phyloP scores from a whole-genome alignment of 2,329 filamentous ascomycete genomes.

The Sarocladiaceae sp. region DNA sequence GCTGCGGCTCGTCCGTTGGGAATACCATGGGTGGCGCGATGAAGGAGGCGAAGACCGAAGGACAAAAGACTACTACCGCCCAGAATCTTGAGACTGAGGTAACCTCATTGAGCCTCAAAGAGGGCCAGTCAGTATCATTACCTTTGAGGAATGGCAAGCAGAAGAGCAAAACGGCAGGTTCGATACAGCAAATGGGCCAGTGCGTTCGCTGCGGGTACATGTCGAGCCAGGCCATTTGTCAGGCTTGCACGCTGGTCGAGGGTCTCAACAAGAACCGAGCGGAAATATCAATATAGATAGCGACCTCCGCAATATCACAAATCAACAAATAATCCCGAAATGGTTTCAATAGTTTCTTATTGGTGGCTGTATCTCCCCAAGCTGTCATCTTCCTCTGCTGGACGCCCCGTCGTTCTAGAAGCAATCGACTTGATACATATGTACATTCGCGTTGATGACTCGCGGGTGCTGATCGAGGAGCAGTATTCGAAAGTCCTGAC shows the following conservation, averaged over 20 bases:
- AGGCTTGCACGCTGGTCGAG: slow-evolving; percentile 87
- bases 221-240: slow-evolving; percentile 89
- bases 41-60: slow-evolving; percentile 49
- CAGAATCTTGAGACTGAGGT: slow-evolving; percentile 27
- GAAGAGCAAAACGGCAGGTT: slow-evolving; percentile 25
- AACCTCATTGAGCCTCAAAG: slow-evolving; percentile 12
- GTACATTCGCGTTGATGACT: slow-evolving; percentile 10
- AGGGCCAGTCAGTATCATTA: slow-evolving; percentile 28
- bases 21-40: slow-evolving; percentile 1
- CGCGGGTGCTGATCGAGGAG: background rate
- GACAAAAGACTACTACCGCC: slow-evolving; percentile 13
- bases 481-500: background rate
- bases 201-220: slow-evolving; percentile 92
- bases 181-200: slow-evolving; percentile 73
- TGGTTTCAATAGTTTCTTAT: slow-evolving; percentile 12
- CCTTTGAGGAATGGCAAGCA: slow-evolving; percentile 24
- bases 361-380: background rate
- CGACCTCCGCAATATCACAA: slow-evolving; percentile 13
- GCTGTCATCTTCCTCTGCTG: no score
- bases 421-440: slow-evolving; percentile 10
- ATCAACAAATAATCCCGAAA: background rate
- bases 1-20: slow-evolving; percentile 57
- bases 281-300: slow-evolving; percentile 47
- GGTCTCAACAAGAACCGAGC: slow-evolving; percentile 78
- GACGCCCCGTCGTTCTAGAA: background rate